A percentile compares a stretch with the other conserved stretches of the same genome.
Evolutionary conservation across 169 alveolate genomes (phyloP).

Genomic region (Eimeria acervulina): DNA sequence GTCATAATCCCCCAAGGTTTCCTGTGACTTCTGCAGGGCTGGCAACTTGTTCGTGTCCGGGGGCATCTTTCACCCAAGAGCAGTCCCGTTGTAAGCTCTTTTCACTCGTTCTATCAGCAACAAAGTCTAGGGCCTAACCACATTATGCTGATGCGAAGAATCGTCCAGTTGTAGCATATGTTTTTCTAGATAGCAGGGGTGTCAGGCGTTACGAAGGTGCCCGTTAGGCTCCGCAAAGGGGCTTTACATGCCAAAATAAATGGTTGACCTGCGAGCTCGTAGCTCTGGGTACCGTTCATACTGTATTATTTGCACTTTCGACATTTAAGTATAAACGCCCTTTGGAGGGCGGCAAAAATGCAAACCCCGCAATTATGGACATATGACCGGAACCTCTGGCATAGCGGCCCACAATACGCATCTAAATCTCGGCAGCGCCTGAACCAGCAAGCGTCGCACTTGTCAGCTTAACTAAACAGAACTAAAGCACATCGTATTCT

Average conservation of each 20-base stretch:
- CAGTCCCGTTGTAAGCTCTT: not conserved
- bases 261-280: constrained; percentile 58
- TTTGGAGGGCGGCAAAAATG: not conserved
- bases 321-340: not conserved
- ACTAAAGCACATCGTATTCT: constrained; percentile 37
- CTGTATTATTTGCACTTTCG: not conserved
- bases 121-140: not conserved
- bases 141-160: not conserved
- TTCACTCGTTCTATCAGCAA: not conserved
- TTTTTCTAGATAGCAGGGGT: not conserved
- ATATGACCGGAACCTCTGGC: constrained; percentile 13
- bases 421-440: constrained; percentile 71
- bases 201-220: not conserved
- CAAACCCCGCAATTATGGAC: not conserved
- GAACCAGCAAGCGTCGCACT: constrained; percentile 48
- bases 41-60: too few relatives aligned
- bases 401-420: constrained; percentile 42
- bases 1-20: too few relatives aligned
- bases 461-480: constrained; percentile 4
- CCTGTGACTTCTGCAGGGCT: not conserved
- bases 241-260: constrained; percentile 46
- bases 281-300: not conserved
- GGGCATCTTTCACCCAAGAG: not conserved
- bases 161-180: not conserved
- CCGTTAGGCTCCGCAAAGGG: constrained; percentile 6